Percentiles rank a stretch among this genome's conserved stretches.
These are phyloP conservation scores for Plectosphaerella cucumerina DNA, from an alignment of 2,329 filamentous ascomycete species.

Conservation along the genomic window DNA sequence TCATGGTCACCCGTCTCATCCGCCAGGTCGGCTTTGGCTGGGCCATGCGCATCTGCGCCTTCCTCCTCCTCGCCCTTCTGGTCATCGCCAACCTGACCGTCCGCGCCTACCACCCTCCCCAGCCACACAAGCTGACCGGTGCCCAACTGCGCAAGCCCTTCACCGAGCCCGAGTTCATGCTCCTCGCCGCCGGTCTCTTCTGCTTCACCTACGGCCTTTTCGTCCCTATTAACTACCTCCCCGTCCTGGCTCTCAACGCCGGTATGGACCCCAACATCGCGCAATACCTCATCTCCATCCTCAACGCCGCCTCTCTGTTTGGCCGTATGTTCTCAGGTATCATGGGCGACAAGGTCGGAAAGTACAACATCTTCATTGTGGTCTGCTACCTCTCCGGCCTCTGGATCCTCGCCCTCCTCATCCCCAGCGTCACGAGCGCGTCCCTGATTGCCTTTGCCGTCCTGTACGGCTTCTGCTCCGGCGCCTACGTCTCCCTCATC, in stretches of 20 bases:
- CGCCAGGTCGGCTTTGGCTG: constrained; percentile 30
- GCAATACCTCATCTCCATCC: constrained; percentile 30
- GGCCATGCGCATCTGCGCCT: constrained; percentile 32
- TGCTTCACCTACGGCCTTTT: constrained; percentile 30
- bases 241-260: constrained; percentile 22
- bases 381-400: constrained; percentile 37
- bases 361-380: constrained; percentile 38
- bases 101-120: constrained; percentile 17
- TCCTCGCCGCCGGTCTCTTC: constrained; percentile 26
- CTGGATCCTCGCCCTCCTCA: constrained; percentile 27
- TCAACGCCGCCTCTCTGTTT: constrained; percentile 33
- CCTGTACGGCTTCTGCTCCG: constrained; percentile 33
- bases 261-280: constrained; percentile 22
- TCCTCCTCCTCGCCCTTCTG: constrained; percentile 30
- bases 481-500: constrained; percentile 31
- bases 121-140: constrained; percentile 20
- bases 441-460: constrained; percentile 25
- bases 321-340: constrained; percentile 28
- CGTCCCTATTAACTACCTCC: constrained; percentile 30
- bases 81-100: constrained; percentile 28
- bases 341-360: constrained; percentile 29
- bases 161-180: constrained; percentile 24
- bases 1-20: constrained; percentile 32
- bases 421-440: constrained; percentile 17
- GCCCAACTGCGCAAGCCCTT: constrained; percentile 26